A percentile compares a stretch with the other conserved stretches of the same genome.
phyloP scores from a whole-genome alignment of 1,139 yeast species.

The Magnusiomyces ingens region DNA sequence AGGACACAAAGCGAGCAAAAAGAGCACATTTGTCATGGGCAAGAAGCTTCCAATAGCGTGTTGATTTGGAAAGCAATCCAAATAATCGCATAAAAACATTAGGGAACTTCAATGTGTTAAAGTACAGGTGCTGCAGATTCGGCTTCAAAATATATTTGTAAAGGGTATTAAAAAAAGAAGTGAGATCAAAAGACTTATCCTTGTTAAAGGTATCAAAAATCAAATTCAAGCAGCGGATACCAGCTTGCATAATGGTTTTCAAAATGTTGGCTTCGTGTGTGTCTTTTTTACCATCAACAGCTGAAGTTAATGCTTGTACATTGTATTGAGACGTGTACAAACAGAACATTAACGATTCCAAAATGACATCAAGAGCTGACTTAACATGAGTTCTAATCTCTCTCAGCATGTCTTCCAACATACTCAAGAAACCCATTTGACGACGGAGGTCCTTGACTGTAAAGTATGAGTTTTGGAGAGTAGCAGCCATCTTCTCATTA shows the following conservation, averaged over 20 bases:
- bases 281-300: constrained; percentile 3
- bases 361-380: constrained; percentile 43
- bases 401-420: constrained; percentile 56
- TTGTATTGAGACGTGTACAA: constrained; percentile 49
- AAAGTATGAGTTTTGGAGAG: constrained; percentile 20
- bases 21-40: constrained; percentile 44
- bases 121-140: constrained; percentile 58
- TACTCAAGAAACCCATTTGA: constrained; percentile 64
- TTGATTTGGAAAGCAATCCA: constrained; percentile 4
- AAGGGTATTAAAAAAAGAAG: constrained; percentile 42
- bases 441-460: constrained; percentile 39
- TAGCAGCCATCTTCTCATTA: constrained; percentile 23
- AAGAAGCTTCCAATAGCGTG: constrained; percentile 35
- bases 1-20: constrained; percentile 47
- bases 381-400: constrained; percentile 57
- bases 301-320: constrained; percentile 20
- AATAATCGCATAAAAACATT: constrained; percentile 72
- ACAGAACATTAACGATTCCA: constrained; percentile 56
- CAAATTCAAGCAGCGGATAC: constrained; percentile 30
- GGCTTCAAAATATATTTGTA: constrained; percentile 55
- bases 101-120: constrained; percentile 75
- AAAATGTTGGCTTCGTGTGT: constrained; percentile 1
- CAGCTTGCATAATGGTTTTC: constrained; percentile 24
- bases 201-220: constrained; percentile 19
- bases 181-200: not conserved